Conservation (phyloP, 176 grass and related monocot species). For the Cenchrus americanus region DNA sequence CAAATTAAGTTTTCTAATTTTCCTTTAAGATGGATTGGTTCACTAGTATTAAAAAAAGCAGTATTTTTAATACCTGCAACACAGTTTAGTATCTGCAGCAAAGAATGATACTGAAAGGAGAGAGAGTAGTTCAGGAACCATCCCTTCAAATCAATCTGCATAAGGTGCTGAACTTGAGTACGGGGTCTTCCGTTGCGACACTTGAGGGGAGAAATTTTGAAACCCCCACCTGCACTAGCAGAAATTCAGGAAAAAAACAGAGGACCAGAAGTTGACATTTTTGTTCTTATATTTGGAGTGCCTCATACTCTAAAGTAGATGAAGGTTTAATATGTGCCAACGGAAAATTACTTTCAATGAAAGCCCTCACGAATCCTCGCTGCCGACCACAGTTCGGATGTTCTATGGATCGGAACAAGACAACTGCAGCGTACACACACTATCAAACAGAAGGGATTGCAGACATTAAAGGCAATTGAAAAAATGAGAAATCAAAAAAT, state of each 20-base stretch:
- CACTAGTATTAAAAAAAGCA: conserved; percentile 18
- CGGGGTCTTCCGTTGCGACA: conserved; percentile 75
- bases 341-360: conserved; percentile 84
- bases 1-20: conserved; percentile 3
- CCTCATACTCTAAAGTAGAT: conserved; percentile 29
- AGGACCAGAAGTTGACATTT: not conserved
- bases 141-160: conserved; percentile 94
- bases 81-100: conserved; percentile 86
- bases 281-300: conserved; percentile 22
- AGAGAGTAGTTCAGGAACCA: conserved; percentile 83
- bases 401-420: conserved; percentile 79
- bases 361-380: conserved; percentile 84
- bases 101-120: conserved; percentile 81
- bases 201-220: conserved; percentile 92
- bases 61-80: conserved; percentile 69
- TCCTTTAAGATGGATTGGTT: not conserved
- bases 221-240: conserved; percentile 81
- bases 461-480: conserved; percentile 8
- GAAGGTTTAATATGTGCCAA: conserved; percentile 28
- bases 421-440: conserved; percentile 62
- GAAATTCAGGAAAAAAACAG: conserved; percentile 22
- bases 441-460: conserved; percentile 16
- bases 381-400: conserved; percentile 77
- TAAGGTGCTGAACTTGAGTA: conserved; percentile 90
- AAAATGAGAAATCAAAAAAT: conserved; percentile 26